phyloP scores from a whole-genome alignment of 78 protist species.

The slime mould (Dictyostelium discoideum) region dicty_2.7 NC_007089.4:3883001-3883500 shows the following conservation, averaged over 20 bases:
- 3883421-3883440: conserved; percentile 69
- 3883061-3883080: background rate
- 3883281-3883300: background rate
- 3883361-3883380: conserved; percentile 76
- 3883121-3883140: conserved; percentile 35
- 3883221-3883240: conserved; percentile 25
- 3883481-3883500: conserved; percentile 64
- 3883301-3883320: background rate
- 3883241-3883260: conserved; percentile 24
- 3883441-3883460: conserved; percentile 69
- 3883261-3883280: conserved; percentile 37
- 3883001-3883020: background rate
- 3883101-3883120: conserved; percentile 62
- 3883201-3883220: conserved; percentile 73
- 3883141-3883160: conserved; percentile 47
- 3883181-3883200: conserved; percentile 32
- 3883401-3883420: conserved; percentile 36
- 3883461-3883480: conserved; percentile 32
- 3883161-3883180: conserved; percentile 58
- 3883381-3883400: conserved; percentile 49
- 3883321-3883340: background rate
- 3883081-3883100: background rate
- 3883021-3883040: background rate
- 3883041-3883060: background rate
- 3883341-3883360: conserved; percentile 46